Evolutionary conservation across 2,329 filamentous ascomycete species (phyloP).

Genomic region (Cordyceps farinosa): DNA sequence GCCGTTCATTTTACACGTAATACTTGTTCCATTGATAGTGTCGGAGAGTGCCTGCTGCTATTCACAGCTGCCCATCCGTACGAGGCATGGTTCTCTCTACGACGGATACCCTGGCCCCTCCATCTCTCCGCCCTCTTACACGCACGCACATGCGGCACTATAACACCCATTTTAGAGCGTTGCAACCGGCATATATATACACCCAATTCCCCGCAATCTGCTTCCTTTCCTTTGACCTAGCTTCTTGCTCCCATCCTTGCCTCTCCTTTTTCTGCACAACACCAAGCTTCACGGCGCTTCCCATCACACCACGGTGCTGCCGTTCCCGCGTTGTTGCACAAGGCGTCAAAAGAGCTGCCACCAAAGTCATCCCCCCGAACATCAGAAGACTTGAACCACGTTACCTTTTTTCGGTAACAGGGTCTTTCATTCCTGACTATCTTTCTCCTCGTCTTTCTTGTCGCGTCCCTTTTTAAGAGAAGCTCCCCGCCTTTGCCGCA

Average conservation of each 20-base stretch:
- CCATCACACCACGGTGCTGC: not conserved
- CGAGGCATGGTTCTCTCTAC: not conserved
- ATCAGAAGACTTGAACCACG: too few relatives aligned
- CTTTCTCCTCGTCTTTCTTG: too few relatives aligned
- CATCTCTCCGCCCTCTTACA: not conserved
- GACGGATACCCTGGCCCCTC: not conserved
- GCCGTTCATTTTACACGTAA: too few relatives aligned
- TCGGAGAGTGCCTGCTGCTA: not conserved
- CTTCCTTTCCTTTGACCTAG: not conserved
- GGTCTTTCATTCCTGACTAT: too few relatives aligned
- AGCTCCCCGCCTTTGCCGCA: too few relatives aligned
- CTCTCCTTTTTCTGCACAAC: not conserved
- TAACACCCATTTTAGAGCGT: not conserved
- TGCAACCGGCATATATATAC: not conserved
- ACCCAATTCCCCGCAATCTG: not conserved
- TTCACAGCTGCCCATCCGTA: not conserved
- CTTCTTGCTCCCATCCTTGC: not conserved
- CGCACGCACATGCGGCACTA: not conserved
- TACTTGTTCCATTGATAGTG: not conserved
- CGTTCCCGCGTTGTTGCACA: not conserved
- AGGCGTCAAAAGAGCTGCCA: not conserved
- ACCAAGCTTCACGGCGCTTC: not conserved
- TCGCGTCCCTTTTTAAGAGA: too few relatives aligned
- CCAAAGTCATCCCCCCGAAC: too few relatives aligned
- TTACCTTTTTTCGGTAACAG: not conserved